Base-by-base conservation (phyloP, 495 filamentous ascomycete genomes). In the Parmelia sp. region DNA sequence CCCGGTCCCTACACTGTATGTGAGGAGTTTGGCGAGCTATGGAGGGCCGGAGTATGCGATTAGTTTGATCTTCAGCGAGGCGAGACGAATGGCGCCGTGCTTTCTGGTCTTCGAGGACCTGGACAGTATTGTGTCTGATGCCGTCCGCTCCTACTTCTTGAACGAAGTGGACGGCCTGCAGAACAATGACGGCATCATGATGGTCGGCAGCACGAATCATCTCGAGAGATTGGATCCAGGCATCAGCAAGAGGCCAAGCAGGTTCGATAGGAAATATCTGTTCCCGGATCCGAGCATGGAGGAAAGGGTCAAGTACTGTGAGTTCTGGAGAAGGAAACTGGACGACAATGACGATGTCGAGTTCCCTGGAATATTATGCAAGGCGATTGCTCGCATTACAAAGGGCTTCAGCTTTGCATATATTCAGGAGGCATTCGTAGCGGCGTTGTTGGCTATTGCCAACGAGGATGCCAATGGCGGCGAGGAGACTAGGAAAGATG, bases 101-200 rank as follows among this genome's bases (percentile, higher is more conserved):
- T 57, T 82, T 36, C 72, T 84, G 6, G 73, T 89, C 45, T 83
- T 89, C 55, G 87, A 90, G 72, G 87, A 90, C 61, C 80, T 90
- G 33, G 87, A 89, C 66, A 83, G 79, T 25, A 72, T 88, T 10
- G 79, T 88, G 21, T 76, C 74, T 3, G 75, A 78, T 47, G 64
- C 58, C 8, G 79, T 84, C 27, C 75, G 86, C 19, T 79, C 74
- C 58, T 89, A 86, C 74, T 90, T 90, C 69, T 76, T 90, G 44
- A 90, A 90, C 69, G 84, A 90, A 67, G 80, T 89, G 6, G 88
- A 90, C 66, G 87, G 88, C 0, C 74, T 90, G 33, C 82, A 83
- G 67, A 79, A 75, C 63, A 88, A 88, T 67, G 82, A 88, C 69
- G 86, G 85, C 40, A 87, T 88, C 64, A 75, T 88, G 65, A 86